Base-by-base conservation (phyloP, 2,329 filamentous ascomycete genomes). In the Davidsoniella neocaledoniae region DNA sequence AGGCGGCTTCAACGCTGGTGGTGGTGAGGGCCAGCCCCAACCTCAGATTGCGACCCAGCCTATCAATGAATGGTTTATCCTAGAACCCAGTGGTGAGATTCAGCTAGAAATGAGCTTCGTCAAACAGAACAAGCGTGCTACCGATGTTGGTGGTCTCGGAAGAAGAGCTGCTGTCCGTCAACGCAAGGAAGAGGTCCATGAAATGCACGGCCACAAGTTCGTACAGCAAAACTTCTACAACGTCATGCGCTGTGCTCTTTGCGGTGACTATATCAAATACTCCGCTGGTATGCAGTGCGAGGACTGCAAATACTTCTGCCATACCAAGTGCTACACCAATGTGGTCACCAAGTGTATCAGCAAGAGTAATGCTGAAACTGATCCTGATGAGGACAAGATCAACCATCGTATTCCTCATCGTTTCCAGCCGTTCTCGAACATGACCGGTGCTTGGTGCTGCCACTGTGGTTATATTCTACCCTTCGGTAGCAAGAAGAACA, bases 271-370 rank as follows among this genome's bases (percentile, higher is more conserved):
- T 61, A 81, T 98, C 67, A 98, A 96, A 63, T 96, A 96, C 63
- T 93, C 90, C 45, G 86, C 91, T 19, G 91, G 91, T 54, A 98
- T 98, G 90, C 91, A 98, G 68, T 98, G 91, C 66, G 85, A 93
- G 56, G 91, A 98, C 67, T 98, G 91, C 82, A 96, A 96, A 68
- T 96, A 96, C 68, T 96, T 90, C 38, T 98, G 91, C 66, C 91
- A 98, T 66, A 90, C 86, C 59, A 95, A 96, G 67, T 98, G 91
- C 64, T 98, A 96, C 65, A 70, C 78, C 14, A 94, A 88, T 64
- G 91, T 98, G 43, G 91, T 98, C 58, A 98, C 91, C 55, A 98
- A 98, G 67, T 98, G 91, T 69, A 98, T 98, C 65, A 96, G 90
- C 69, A 96, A 98, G 65, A 95, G 90, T 55, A 98, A 98, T 62